These are phyloP conservation scores for Teunomyces barrocoloradensis DNA, from an alignment of 805 yeast species.

Conservation along the genomic window DNA sequence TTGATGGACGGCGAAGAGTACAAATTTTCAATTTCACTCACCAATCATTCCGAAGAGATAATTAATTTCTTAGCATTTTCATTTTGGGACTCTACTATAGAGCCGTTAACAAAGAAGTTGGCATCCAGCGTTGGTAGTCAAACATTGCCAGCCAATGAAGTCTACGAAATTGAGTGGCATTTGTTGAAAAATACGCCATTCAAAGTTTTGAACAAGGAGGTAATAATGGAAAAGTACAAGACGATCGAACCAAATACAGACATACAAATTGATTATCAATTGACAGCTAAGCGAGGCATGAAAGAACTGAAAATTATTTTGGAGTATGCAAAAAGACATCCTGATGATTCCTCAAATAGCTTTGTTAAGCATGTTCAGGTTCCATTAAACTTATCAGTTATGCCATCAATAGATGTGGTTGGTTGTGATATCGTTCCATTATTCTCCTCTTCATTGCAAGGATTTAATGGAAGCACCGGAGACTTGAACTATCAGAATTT, in stretches of 20 bases:
- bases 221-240: slow-evolving; percentile 33
- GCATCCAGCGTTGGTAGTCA: slow-evolving; percentile 23
- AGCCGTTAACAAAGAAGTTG: slow-evolving; percentile 56
- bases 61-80: slow-evolving; percentile 60
- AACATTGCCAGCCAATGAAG: slow-evolving; percentile 55
- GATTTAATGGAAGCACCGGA: slow-evolving; percentile 8
- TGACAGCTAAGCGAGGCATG: slow-evolving; percentile 73
- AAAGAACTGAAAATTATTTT: slow-evolving; percentile 60
- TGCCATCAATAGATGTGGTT: slow-evolving; percentile 69
- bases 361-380: slow-evolving; percentile 57
- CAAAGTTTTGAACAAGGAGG: slow-evolving; percentile 46
- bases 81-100: slow-evolving; percentile 71
- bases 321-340: slow-evolving; percentile 52
- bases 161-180: slow-evolving; percentile 73
- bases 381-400: slow-evolving; percentile 68
- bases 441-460: slow-evolving; percentile 23
- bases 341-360: slow-evolving; percentile 14
- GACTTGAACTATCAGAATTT: slow-evolving; percentile 14
- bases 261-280: slow-evolving; percentile 51
- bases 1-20: slow-evolving; percentile 75
- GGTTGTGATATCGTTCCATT: slow-evolving; percentile 74
- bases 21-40: slow-evolving; percentile 47
- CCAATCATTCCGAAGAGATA: slow-evolving; percentile 56
- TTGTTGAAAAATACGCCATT: slow-evolving; percentile 59
- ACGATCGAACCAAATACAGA: slow-evolving; percentile 39